Conservation (phyloP, 164 flowering plant species). For the Vitis riparia region DNA sequence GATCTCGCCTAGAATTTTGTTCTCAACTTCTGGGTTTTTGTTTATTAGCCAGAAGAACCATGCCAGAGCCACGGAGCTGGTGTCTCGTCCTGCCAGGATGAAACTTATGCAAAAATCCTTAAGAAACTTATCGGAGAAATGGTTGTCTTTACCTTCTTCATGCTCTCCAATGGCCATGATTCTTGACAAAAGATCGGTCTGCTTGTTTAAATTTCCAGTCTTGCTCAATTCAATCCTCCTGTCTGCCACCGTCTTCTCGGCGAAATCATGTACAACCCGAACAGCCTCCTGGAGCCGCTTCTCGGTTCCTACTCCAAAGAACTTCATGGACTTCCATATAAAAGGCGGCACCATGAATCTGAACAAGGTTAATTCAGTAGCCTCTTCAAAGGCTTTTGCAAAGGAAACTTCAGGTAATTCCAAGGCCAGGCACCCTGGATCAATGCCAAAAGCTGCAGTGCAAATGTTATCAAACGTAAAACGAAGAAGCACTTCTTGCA, state of each 20-base stretch:
- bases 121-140: constrained; percentile 36
- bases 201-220: constrained; percentile 7
- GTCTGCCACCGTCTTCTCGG: constrained; percentile 40
- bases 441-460: constrained; percentile 55
- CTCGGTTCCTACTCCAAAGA: constrained; percentile 30
- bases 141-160: constrained; percentile 6
- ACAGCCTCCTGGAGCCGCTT: constrained; percentile 30
- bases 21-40: constrained; percentile 48
- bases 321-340: constrained; percentile 54
- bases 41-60: constrained; percentile 77
- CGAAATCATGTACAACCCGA: constrained; percentile 42
- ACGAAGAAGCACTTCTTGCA: constrained; percentile 63
- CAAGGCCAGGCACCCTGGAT: constrained; percentile 50
- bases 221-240: constrained; percentile 30
- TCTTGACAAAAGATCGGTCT: constrained; percentile 53
- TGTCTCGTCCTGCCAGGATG: constrained; percentile 79
- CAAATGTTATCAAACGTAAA: constrained; percentile 78
- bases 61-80: constrained; percentile 65
- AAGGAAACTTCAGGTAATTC: constrained; percentile 53
- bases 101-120: constrained; percentile 68
- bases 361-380: constrained; percentile 43
- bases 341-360: constrained; percentile 58
- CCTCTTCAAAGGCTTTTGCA: constrained; percentile 72
- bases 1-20: constrained; percentile 42
- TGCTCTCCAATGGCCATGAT: constrained; percentile 31